These are phyloP conservation scores for Flaveria floridana DNA, from an alignment of 140 eudicot species.

Conservation along the genomic window DNA sequence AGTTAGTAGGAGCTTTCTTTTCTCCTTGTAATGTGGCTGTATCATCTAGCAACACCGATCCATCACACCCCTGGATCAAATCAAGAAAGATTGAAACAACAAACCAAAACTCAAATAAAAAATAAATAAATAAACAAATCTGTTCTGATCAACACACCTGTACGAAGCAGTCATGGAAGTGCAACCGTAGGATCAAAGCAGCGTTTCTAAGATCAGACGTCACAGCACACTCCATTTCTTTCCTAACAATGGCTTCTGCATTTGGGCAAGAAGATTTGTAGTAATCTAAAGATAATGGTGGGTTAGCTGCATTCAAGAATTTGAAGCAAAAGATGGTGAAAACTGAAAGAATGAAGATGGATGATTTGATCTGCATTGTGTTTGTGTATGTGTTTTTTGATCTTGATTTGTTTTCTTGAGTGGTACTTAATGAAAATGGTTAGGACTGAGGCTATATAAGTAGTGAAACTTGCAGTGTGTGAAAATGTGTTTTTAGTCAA, in stretches of 20 bases:
- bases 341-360: slow-evolving; percentile 9
- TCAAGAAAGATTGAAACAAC: background rate
- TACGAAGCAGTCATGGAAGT: slow-evolving; percentile 89
- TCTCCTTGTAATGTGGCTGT: slow-evolving; percentile 71
- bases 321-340: slow-evolving; percentile 32
- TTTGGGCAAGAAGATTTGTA: slow-evolving; percentile 61
- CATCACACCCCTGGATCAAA: slow-evolving; percentile 75
- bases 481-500: slow-evolving; percentile 49
- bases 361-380: slow-evolving; percentile 23
- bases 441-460: slow-evolving; percentile 33
- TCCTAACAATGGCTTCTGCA: slow-evolving; percentile 55
- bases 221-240: slow-evolving; percentile 86
- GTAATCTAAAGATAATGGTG: slow-evolving; percentile 65
- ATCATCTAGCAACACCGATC: slow-evolving; percentile 79
- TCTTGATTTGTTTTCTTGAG: slow-evolving; percentile 4
- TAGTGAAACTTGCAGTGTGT: background rate
- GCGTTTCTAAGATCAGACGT: slow-evolving; percentile 77
- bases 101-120: background rate
- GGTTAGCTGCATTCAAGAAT: slow-evolving; percentile 45
- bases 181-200: slow-evolving; percentile 67
- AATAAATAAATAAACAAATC: background rate
- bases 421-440: slow-evolving; percentile 18
- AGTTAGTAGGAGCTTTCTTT: slow-evolving; percentile 62
- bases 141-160: slow-evolving; percentile 40
- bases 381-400: background rate